A percentile compares a stretch with the other conserved stretches of the same genome.
Evolutionary conservation across 2,329 filamentous ascomycete species (phyloP).

Genomic region (Beauveria pseudobassiana): DNA sequence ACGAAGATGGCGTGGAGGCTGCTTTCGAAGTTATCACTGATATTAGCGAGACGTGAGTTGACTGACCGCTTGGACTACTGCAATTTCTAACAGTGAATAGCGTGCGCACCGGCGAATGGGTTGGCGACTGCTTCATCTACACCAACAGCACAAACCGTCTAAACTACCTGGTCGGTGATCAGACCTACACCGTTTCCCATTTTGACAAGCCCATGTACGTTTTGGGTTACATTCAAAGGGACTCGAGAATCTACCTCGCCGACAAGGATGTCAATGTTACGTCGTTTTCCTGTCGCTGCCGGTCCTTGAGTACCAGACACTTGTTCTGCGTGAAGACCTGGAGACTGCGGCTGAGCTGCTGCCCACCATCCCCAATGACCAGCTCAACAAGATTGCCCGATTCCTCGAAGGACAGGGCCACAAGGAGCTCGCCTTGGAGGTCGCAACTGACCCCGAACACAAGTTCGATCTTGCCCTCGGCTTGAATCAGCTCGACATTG

Average conservation of each 20-base stretch:
- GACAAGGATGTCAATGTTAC: conserved; percentile 93
- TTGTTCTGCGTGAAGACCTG: conserved; percentile 89
- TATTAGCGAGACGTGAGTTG: conserved; percentile 71
- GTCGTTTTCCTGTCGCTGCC: conserved; percentile 87
- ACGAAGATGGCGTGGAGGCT: conserved; percentile 87
- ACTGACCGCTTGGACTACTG: no score
- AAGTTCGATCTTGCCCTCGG: conserved; percentile 88
- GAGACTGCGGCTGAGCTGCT: conserved; percentile 84
- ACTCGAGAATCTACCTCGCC: conserved; percentile 89
- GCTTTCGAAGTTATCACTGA: conserved; percentile 96
- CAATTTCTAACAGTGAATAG: conserved; percentile 33
- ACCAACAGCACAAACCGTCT: conserved; percentile 93
- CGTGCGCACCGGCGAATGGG: conserved; percentile 92
- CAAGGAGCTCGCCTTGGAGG: conserved; percentile 89
- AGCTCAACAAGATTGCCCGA: conserved; percentile 95
- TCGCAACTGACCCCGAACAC: conserved; percentile 91
- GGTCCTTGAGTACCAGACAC: conserved; percentile 93
- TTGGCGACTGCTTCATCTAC: conserved; percentile 98
- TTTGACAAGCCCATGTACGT: conserved; percentile 95
- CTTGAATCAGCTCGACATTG: conserved; percentile 76
- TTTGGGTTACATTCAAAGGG: conserved; percentile 87
- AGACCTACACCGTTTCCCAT: conserved; percentile 95
- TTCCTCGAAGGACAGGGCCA: conserved; percentile 97
- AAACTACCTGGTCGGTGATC: conserved; percentile 96
- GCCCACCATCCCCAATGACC: conserved; percentile 75